phyloP scores from a whole-genome alignment of 306 rosid species.

The Casuarina glauca region DNA sequence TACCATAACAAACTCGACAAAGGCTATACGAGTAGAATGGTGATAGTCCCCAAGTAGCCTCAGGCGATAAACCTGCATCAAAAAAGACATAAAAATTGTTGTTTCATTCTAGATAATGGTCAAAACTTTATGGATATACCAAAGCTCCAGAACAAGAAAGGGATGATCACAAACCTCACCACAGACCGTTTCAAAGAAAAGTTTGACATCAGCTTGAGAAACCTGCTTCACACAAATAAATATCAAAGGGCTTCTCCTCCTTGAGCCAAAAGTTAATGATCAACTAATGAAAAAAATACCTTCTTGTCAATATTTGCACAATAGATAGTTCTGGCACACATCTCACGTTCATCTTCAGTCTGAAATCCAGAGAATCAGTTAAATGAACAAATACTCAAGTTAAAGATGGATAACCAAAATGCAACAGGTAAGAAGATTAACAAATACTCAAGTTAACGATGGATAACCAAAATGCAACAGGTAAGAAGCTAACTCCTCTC shows the following conservation, averaged over 20 bases:
- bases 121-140: slow-evolving; percentile 19
- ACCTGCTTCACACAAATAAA: slow-evolving; percentile 49
- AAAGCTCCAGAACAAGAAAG: background rate
- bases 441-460: slow-evolving; percentile 21
- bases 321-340: slow-evolving; percentile 96
- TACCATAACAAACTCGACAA: slow-evolving; percentile 90
- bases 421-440: slow-evolving; percentile 16
- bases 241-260: background rate
- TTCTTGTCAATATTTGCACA: slow-evolving; percentile 98
- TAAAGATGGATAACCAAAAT: slow-evolving; percentile 11
- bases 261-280: background rate
- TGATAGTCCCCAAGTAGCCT: slow-evolving; percentile 98
- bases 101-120: background rate
- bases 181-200: slow-evolving; percentile 86
- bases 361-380: slow-evolving; percentile 25
- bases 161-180: slow-evolving; percentile 78
- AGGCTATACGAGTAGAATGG: slow-evolving; percentile 94
- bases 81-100: background rate
- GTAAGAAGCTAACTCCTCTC: slow-evolving; percentile 20
- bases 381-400: slow-evolving; percentile 25
- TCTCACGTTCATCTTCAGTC: slow-evolving; percentile 97
- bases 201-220: slow-evolving; percentile 90
- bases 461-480: slow-evolving; percentile 5
- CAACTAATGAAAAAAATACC: slow-evolving; percentile 43
- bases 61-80: slow-evolving; percentile 76